Evolutionary conservation across 148 eudicot species (phyloP), one percentile per base, ranked within the genome.

Genomic region (Chenopodium formosanum): DNA sequence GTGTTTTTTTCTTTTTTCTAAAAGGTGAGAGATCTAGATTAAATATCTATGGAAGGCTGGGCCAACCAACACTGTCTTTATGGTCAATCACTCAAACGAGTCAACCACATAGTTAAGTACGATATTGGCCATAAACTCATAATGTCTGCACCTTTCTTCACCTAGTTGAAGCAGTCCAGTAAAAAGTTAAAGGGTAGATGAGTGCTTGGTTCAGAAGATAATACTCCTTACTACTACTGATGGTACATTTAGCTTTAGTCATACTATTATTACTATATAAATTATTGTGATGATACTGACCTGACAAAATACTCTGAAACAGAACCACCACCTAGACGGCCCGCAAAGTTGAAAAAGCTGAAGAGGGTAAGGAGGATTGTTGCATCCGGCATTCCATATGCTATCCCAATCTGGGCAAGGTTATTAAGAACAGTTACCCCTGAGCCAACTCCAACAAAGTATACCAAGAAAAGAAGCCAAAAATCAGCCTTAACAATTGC

Each of bases 341-440:
- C 99, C 20, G 85, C 83, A 37, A 92, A 95, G 79, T 95, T 93
- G 79, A 89, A 90, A 78, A 95, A 95, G 89, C 97, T 89, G 85
- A 95, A 95, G 48, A 89, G 78, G 34, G 94, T 90, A 52, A 95
- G 79, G 78, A 95, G 85, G 4, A 90, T 79, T 1, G 93, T 91
- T 0, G 97, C 88, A 80, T 95, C 94, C 14, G 86, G 80, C n/a
- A 85, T 84, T 9, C 94, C 97, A 58, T 85, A 89, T 17, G 97
- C 92, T 58, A 92, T 88, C 65, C 97, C 99, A 44, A 95, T 93
- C 76, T 95, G 99, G 20, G 99, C 99, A 84, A 95, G 84, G 86
- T 95, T 95, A 82, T 95, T 95, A 25, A 95, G 90, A 70, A 95
- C 97, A 62, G 98, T 92, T 7, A 95, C 92, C 9, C 98, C 98